A percentile compares a stretch with the other conserved stretches of the same genome.
Conservation (phyloP, 495 filamentous ascomycete species). For the Neurospora sp. region DNA sequence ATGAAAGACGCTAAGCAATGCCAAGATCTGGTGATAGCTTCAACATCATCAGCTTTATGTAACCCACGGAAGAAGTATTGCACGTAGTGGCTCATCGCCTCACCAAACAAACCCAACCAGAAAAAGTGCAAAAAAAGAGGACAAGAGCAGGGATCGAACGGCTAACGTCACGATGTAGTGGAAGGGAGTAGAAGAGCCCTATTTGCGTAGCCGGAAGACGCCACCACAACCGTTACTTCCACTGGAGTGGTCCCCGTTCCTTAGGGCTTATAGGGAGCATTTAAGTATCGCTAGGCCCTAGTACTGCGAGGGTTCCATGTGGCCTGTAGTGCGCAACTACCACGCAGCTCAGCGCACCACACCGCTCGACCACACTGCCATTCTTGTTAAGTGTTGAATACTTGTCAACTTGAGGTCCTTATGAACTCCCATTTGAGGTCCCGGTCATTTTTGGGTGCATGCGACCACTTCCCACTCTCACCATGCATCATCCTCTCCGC, state of each 20-base stretch:
- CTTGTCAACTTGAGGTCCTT: neutral
- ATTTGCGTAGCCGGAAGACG: neutral
- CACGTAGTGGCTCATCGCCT: neutral
- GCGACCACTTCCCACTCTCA: neutral
- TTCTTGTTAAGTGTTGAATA: neutral
- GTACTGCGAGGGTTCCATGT: neutral
- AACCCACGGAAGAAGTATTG: neutral
- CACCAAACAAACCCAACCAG: neutral
- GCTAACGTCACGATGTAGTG: neutral
- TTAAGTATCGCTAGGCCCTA: neutral
- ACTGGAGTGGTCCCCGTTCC: neutral
- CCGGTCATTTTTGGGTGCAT: neutral
- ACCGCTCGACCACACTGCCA: neutral
- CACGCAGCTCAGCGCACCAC: neutral
- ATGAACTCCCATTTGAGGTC: neutral
- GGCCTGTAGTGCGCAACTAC: neutral
- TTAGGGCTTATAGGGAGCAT: neutral
- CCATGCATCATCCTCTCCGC: neutral
- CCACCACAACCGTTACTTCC: neutral
- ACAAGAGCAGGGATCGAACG: neutral
- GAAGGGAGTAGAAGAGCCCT: neutral
- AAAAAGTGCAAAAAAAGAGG: neutral
- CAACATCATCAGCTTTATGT: neutral
- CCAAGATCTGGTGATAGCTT: neutral
- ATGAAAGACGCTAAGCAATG: neutral